These are phyloP conservation scores for Picea glauca DNA, from an alignment of 75 land plant species.

Conservation along the genomic window DNA sequence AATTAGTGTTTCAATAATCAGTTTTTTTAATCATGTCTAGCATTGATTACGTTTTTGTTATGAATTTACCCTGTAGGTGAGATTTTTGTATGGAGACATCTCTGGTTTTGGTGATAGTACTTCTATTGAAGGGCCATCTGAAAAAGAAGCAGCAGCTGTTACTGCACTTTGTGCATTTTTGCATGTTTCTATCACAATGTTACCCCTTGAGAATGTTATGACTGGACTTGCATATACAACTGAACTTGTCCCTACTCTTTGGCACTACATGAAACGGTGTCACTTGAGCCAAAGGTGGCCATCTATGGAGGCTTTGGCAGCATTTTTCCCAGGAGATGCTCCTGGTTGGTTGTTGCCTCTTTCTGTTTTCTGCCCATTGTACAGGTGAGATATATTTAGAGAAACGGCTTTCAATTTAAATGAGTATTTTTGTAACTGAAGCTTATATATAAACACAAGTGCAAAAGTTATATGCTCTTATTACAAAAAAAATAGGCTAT, in stretches of 20 bases:
- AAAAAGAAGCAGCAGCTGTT: slow-evolving; percentile 56
- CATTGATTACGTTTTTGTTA: neutral
- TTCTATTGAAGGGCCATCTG: slow-evolving; percentile 20
- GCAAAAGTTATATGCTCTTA: too few species aligned
- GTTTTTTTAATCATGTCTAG: neutral
- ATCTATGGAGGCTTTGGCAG: slow-evolving; percentile 26
- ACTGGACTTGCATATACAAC: slow-evolving; percentile 83
- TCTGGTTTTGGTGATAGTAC: slow-evolving; percentile 1
- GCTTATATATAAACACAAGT: neutral
- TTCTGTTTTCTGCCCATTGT: slow-evolving; percentile 90
- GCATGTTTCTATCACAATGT: slow-evolving; percentile 53
- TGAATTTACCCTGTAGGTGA: slow-evolving; percentile 32
- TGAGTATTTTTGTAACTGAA: neutral
- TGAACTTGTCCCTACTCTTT: slow-evolving; percentile 75
- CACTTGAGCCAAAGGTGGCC: slow-evolving; percentile 69
- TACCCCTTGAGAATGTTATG: slow-evolving; percentile 56
- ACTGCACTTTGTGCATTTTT: slow-evolving; percentile 82
- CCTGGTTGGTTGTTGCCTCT: slow-evolving; percentile 92
- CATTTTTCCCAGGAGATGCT: slow-evolving; percentile 41
- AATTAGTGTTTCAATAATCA: neutral
- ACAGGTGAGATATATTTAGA: slow-evolving; percentile 52
- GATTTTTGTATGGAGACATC: slow-evolving; percentile 38
- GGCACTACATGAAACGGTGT: slow-evolving; percentile 81
- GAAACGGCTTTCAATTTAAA: neutral
- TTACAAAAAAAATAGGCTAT: too few species aligned